Base-by-base conservation (phyloP, 768 basidiomycete genomes). In the Serendipita indica region DNA sequence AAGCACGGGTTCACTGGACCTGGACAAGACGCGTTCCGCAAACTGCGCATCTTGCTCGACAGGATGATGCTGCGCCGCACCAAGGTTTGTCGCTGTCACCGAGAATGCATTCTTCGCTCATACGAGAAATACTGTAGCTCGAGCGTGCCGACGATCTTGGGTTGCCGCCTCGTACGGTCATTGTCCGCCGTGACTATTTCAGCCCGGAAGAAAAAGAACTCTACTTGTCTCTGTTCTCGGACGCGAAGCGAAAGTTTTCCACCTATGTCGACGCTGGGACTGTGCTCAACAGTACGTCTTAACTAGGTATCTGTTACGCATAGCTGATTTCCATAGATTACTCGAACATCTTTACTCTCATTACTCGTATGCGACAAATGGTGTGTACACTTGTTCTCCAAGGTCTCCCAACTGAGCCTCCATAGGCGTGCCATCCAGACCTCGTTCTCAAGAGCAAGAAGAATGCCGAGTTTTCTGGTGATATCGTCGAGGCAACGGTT, bases 61-160 rank as follows among this genome's bases (percentile, higher is more conserved):
- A 74, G 89, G 52, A 89, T 97, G 88, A 98, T 98, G 96, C 77
- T 98, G 54, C 83, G 90, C 60, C 76, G 88, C 63, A 91, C 88
- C 28, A 91, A 91, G 75, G 85, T 84, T 14, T 32, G 14, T 39
- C 58, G 57, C 34, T 57, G 0, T 12, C 20, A 20, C 39, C 13
- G 28, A 43, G 16, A 58, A n/a, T 25, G 57, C 41, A 58, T 43
- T 12, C 25, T 16, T 61, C 22, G 54, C 18, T 27, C 33, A 28
- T 30, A 20, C 41, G 18, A 28, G 35, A 7, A 18, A 7, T 43
- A 20, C 54, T 71, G 28, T 72, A 97, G 84, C 74, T 97, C 43
- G 88, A 99, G 79, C 79, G 86, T 58, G 94, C 94, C 1, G 96
- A 99, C 66, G 96, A 99, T 68, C 79, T 99, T 22, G 96, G 91